Evolutionary conservation across 129 eudicot species (phyloP).

Genomic region (Oenanthe sinensis): DNA sequence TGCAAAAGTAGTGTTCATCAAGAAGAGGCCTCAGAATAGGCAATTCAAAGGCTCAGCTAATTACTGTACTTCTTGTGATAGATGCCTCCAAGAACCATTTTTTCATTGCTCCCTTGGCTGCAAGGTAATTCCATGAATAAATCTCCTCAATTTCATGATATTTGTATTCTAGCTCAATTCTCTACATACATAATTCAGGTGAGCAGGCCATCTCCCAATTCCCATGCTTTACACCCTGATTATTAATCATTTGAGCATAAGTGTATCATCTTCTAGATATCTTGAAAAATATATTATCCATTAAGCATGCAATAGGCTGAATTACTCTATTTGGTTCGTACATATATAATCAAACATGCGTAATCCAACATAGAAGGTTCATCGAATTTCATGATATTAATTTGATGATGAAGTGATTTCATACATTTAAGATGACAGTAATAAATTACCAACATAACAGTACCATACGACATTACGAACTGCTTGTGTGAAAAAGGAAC

Average conservation of each 20-base stretch:
- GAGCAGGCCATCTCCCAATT: not conserved
- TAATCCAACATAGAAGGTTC: not conserved
- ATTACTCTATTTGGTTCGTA: not conserved
- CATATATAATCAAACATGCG: not conserved
- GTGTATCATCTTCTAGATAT: not conserved
- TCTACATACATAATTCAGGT: not conserved
- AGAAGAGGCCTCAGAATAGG: slow-evolving; percentile 94
- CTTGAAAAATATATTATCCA: not conserved
- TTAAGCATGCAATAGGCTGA: not conserved
- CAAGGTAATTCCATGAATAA: slow-evolving; percentile 51
- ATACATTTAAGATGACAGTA: not conserved
- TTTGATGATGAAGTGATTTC: not conserved
- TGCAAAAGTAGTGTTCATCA: slow-evolving; percentile 88
- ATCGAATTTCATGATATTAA: not conserved
- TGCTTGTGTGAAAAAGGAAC: not conserved
- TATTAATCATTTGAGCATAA: not conserved
- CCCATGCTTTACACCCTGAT: not conserved
- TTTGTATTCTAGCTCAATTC: not conserved
- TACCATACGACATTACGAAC: not conserved
- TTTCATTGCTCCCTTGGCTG: slow-evolving; percentile 96
- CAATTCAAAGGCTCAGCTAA: slow-evolving; percentile 88
- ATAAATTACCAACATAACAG: not conserved
- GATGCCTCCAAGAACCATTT: slow-evolving; percentile 95
- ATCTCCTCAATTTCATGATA: not conserved
- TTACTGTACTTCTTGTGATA: slow-evolving; percentile 93